phyloP scores from a whole-genome alignment of 176 grass and related monocot genomes.

The Metroxylon sagu region DNA sequence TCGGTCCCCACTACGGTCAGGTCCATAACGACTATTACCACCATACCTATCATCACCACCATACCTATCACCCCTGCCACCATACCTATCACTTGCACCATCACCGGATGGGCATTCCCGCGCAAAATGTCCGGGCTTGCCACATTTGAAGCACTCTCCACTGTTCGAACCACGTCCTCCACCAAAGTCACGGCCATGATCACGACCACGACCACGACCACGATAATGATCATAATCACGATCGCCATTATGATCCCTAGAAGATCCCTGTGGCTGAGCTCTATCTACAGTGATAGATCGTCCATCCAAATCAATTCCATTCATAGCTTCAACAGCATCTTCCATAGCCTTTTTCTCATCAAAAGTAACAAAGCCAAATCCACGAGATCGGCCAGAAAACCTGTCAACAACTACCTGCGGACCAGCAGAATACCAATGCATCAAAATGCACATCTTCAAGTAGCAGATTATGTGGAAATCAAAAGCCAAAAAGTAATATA shows the following conservation, averaged over 20 bases:
- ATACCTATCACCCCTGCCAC: conserved; percentile 45
- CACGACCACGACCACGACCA: conserved; percentile 27
- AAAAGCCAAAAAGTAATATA: too few relatives aligned
- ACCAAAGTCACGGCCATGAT: conserved; percentile 38
- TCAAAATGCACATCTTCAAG: too few relatives aligned
- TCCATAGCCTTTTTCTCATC: conserved; percentile 44
- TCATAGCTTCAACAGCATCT: conserved; percentile 50
- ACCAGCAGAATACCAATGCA: neutral
- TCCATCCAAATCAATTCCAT: conserved; percentile 57
- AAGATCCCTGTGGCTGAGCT: conserved; percentile 43
- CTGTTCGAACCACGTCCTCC: conserved; percentile 26
- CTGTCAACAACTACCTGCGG: conserved; percentile 42
- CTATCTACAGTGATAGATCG: conserved; percentile 51
- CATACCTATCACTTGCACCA: conserved; percentile 1
- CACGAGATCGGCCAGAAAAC: conserved; percentile 47
- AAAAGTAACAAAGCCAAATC: conserved; percentile 53
- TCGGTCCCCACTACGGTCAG: conserved; percentile 36
- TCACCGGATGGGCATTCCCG: conserved; percentile 59
- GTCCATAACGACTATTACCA: conserved; percentile 34
- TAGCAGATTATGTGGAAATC: too few relatives aligned
- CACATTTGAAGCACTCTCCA: conserved; percentile 52
- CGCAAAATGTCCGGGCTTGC: conserved; percentile 50
- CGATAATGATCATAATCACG: conserved; percentile 20
- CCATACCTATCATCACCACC: conserved; percentile 34
- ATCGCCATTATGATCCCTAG: conserved; percentile 39